phyloP scores from a whole-genome alignment of 2,329 filamentous ascomycete species.

The Talaromyces sp. region DNA sequence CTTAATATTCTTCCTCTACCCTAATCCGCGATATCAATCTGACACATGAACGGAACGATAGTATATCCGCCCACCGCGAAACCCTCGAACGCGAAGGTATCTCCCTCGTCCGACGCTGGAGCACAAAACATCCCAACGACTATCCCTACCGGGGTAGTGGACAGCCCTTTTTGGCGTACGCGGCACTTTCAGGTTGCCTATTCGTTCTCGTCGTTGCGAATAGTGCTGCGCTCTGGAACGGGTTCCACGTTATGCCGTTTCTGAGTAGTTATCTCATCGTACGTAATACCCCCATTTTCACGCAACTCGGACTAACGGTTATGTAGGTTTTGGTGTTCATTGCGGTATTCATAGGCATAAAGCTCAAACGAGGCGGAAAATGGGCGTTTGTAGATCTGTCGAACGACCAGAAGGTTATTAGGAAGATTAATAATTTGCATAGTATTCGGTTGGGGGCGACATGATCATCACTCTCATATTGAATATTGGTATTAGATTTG shows the following conservation, averaged over 20 bases:
- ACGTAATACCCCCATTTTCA: constrained; percentile 19
- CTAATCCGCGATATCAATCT: not conserved
- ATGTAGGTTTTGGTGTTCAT: constrained; percentile 32
- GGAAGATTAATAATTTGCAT: constrained; percentile 32
- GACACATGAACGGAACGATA: not conserved
- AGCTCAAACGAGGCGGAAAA: constrained; percentile 25
- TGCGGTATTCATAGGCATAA: constrained; percentile 29
- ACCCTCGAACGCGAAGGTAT: constrained; percentile 13
- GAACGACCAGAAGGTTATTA: constrained; percentile 26
- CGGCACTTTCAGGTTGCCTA: constrained; percentile 36
- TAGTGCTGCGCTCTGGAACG: constrained; percentile 37
- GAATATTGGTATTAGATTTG: not conserved
- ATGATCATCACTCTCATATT: not conserved
- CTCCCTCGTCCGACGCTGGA: constrained; percentile 16
- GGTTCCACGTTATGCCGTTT: constrained; percentile 35
- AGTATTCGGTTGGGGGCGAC: constrained; percentile 26
- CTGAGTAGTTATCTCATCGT: constrained; percentile 41
- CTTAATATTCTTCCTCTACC: not conserved
- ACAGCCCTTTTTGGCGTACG: constrained; percentile 38
- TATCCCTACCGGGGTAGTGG: constrained; percentile 42
- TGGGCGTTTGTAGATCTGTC: constrained; percentile 35
- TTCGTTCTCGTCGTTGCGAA: constrained; percentile 36
- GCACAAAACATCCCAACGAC: constrained; percentile 22
- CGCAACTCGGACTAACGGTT: not conserved
- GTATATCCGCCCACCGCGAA: constrained; percentile 14